phyloP scores from a whole-genome alignment of 2,329 filamentous ascomycete genomes.

The Fusarium nanum region DNA sequence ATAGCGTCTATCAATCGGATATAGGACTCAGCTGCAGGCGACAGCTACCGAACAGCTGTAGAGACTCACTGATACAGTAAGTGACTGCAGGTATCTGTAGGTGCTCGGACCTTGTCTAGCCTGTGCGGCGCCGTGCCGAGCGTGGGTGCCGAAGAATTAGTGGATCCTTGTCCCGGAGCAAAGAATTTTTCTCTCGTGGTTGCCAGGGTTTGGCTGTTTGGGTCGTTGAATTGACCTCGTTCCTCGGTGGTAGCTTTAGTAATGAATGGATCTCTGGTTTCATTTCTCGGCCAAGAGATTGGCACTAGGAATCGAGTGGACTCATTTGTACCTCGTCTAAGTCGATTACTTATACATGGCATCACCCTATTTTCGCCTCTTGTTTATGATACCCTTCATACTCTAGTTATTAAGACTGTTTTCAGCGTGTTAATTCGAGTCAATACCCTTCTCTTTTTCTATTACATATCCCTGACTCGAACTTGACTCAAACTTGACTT shows the following conservation, averaged over 20 bases:
- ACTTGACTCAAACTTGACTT: not conserved
- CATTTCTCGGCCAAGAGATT: constrained; percentile 23
- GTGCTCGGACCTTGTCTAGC: constrained; percentile 7
- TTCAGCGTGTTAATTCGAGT: constrained; percentile 11
- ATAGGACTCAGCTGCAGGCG: constrained; percentile 6
- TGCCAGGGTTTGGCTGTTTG: constrained; percentile 33
- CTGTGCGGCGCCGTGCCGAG: constrained; percentile 38
- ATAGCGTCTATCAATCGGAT: constrained; percentile 30
- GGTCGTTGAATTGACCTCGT: constrained; percentile 11
- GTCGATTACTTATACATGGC: constrained; percentile 36
- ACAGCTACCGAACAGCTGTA: not conserved
- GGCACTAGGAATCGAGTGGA: constrained; percentile 2
- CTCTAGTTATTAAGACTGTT: not conserved
- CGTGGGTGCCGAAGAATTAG: constrained; percentile 35
- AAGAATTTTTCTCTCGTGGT: constrained; percentile 16
- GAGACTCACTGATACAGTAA: not conserved
- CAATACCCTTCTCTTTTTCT: constrained; percentile 1
- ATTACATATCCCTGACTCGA: constrained; percentile 3
- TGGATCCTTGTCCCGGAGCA: constrained; percentile 21
- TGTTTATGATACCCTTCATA: not conserved
- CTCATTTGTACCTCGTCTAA: constrained; percentile 4
- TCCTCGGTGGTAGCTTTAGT: constrained; percentile 16
- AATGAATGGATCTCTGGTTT: constrained; percentile 23
- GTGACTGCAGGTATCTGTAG: not conserved
- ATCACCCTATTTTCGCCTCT: constrained; percentile 3